Conservation (phyloP, 805 yeast species). For the Crinitomyces ghanaensis region DNA sequence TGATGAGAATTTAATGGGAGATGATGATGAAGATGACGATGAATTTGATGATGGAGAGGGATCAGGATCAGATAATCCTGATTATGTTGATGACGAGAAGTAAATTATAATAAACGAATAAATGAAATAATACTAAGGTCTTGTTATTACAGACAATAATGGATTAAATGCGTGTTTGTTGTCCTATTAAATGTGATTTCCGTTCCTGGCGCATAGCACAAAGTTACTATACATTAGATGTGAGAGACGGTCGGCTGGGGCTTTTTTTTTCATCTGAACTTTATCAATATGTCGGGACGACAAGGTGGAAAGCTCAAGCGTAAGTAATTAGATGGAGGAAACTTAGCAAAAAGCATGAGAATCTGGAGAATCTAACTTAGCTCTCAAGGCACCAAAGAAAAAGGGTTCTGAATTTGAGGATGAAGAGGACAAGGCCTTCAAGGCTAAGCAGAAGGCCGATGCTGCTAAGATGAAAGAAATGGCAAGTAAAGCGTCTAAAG, state of each 20-base stretch:
- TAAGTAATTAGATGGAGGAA: constrained; percentile 29
- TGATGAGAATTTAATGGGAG: constrained; percentile 37
- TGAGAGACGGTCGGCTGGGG: not conserved
- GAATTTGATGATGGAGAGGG: too few species aligned
- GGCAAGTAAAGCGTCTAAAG: constrained; percentile 76
- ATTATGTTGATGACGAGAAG: constrained; percentile 10
- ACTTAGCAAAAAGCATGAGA: not conserved
- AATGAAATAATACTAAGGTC: too few species aligned
- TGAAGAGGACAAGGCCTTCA: constrained; percentile 83
- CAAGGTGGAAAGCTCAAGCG: constrained; percentile 97
- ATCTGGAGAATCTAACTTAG: constrained; percentile 20
- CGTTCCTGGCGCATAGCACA: too few species aligned
- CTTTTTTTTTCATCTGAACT: not conserved
- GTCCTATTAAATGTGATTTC: too few species aligned
- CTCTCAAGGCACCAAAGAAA: constrained; percentile 72
- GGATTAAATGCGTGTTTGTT: too few species aligned
- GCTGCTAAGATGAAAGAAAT: constrained; percentile 87
- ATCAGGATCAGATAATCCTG: constrained; percentile 8
- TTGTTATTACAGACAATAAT: too few species aligned
- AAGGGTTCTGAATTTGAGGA: constrained; percentile 56
- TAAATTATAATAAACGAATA: too few species aligned
- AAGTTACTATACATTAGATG: too few species aligned
- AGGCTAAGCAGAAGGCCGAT: constrained; percentile 89
- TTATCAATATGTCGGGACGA: constrained; percentile 69
- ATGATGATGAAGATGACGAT: constrained; percentile 37